A percentile compares a stretch with the other conserved stretches of the same genome.
Conservation (phyloP, 805 yeast genomes). For the Wickerhamiella slavikovae region DNA sequence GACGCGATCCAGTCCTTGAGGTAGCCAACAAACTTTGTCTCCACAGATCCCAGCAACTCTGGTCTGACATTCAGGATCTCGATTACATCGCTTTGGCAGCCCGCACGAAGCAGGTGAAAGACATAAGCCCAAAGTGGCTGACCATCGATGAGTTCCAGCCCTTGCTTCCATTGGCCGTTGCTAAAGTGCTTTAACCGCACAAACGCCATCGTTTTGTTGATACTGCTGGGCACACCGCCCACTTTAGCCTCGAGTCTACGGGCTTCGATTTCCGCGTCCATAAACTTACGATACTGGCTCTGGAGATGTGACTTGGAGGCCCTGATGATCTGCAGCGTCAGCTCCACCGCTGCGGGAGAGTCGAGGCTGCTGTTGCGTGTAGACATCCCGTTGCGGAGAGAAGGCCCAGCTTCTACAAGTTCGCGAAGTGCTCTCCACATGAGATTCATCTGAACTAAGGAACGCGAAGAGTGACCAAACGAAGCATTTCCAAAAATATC, state of each 20-base stretch:
- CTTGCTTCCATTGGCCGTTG: slow-evolving; percentile 29
- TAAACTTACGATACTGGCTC: slow-evolving; percentile 52
- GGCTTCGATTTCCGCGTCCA: slow-evolving; percentile 42
- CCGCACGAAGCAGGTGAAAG: slow-evolving; percentile 70
- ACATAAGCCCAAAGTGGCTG: slow-evolving; percentile 88
- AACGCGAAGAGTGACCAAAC: slow-evolving; percentile 27
- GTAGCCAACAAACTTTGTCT: slow-evolving; percentile 63
- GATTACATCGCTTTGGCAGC: slow-evolving; percentile 59
- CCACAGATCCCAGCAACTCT: slow-evolving; percentile 63
- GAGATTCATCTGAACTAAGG: slow-evolving; percentile 46
- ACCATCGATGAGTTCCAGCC: slow-evolving; percentile 51
- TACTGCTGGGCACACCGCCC: slow-evolving; percentile 51
- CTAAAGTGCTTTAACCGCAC: slow-evolving; percentile 25
- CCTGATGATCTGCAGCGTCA: slow-evolving; percentile 25
- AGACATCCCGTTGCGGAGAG: slow-evolving; percentile 1
- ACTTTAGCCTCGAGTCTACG: slow-evolving; percentile 26
- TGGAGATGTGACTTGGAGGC: slow-evolving; percentile 48
- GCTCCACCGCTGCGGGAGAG: slow-evolving; percentile 10
- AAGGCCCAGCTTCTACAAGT: slow-evolving; percentile 1
- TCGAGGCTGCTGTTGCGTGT: slow-evolving; percentile 19
- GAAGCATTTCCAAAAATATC: slow-evolving; percentile 40
- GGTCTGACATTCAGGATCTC: slow-evolving; percentile 42
- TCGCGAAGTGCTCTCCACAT: slow-evolving; percentile 7
- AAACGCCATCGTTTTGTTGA: slow-evolving; percentile 51
- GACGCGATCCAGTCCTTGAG: slow-evolving; percentile 48